Evolutionary conservation across 495 filamentous ascomycete species (phyloP), one percentile per base, ranked within the genome.

Genomic region (Chaetomium cochliodes): DNA sequence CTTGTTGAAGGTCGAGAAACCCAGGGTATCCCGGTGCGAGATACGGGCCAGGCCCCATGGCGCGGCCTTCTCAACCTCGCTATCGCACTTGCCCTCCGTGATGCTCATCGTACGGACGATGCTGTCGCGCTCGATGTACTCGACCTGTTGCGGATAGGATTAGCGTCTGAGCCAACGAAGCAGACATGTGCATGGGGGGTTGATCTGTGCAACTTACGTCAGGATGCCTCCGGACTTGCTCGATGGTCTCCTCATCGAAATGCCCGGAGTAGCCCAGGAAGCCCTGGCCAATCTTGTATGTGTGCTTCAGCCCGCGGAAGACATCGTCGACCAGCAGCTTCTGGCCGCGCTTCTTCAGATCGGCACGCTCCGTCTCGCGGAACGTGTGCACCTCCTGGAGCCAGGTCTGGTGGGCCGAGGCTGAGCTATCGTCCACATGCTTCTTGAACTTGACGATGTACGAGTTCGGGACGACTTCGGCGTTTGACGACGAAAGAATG

Each of bases 391-490:
- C 83, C 79, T 90, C 85, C 81, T 96, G 87, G 71, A 99, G 88
- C 96, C 96, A 99, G 75, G 76, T 86, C 74, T 96, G 92, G 74
- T 99, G 96, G 69, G 83, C 84, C 26, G 84, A 75, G 15, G 89
- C 91, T 58, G 85, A 80, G 22, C 79, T 78, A 26, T 86, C 77
- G 64, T 81, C 81, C 60, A 99, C 89, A 74, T 97, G 92, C 77
- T 93, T 90, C 87, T 99, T 98, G 86, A 99, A 97, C 68, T 96
- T 91, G 79, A 99, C 80, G 78, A 99, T 97, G 77, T 98, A 99
- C 46, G 91, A 92, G 80, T 97, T 89, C 53, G 92, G 90, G 41
- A 99, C 85, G 62, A 80, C 79, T 67, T 90, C 79, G 30, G 92
- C 82, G 70, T 89, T 88, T 30, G 82, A 77, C 9, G 92, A 89